Base-by-base conservation (phyloP, 2,329 filamentous ascomycete genomes). In the Cyphellophora europaea region DNA sequence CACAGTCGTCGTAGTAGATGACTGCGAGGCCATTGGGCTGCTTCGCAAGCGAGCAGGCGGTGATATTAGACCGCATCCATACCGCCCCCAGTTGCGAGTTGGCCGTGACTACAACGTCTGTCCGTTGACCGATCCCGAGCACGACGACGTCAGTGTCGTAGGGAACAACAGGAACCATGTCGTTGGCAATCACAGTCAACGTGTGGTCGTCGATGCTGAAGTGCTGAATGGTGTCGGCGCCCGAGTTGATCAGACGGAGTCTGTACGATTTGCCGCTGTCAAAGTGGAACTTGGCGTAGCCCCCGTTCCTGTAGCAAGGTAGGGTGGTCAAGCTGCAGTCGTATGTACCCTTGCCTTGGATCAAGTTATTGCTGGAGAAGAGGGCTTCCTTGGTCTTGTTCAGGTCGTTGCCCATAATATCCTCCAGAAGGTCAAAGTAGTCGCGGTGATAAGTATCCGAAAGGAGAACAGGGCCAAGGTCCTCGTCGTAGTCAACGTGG, bases 241-340 rank as follows among this genome's bases (percentile, higher is more conserved):
- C 81, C 6, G 85, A 76, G 48, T 87, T 87, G 51, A 84, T 66
- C 45, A 86, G 61, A 16, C 78, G 78, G 48, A 89, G 66, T 11
- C 85, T 60, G 38, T 57, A 62, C 6, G 45, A 49, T 3, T 44
- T 40, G 8, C 38, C 32, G 11, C 36, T 34, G 28, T 55, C 48
- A 3, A 55, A 30, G 17, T 15, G 58, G 32, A 28, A 54, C 43
- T 5, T 56, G 21, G 21, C 48, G 33, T 6, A 52, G 29, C n/a
- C 43, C 29, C 8, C 35, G 34, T 12, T 49, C 45, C 3, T 52
- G 38, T 11, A n/a, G 33, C 15, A 27, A 8, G 4, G 53, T 42
- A 41, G 67, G 71, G 37, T 71, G 56, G 3, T 70, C 44, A 3
- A 65, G 65, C 4, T 58, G 50, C 12, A n/a, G 84, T 52, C 2